Evolutionary conservation across 345 rosid species (phyloP), one percentile per base, ranked within the genome.

Genomic region (Corymbia maculata): DNA sequence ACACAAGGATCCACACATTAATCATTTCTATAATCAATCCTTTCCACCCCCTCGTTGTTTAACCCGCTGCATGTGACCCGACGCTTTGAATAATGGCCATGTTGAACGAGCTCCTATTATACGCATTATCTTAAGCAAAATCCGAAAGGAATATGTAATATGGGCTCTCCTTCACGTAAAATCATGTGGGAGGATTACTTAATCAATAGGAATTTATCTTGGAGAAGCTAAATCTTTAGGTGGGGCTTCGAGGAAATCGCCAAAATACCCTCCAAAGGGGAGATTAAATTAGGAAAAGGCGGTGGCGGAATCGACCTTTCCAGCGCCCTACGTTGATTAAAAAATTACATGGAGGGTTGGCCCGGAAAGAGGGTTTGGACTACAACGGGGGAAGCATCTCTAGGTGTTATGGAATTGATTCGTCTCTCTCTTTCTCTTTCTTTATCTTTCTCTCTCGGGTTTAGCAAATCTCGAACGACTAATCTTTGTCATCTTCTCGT

Each of bases 401-500:
- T 91, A 92, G 94, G 93, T 90, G 88, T 89, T 90, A 90, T 89
- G 53, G 55, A 49, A 79, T 87, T 86, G 90, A 88, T 80, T 86
- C 59, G 89, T 87, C 6, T 49, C 68, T 61, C 28, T 61, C 14
- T 59, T 47, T 88, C 87, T 92, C 86, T 26, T 87, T 55, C 61
- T 22, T 22, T 55, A 26, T 55, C 61, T 55, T 22, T 55, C 51
- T 88, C 88, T 92, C 86, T 26, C 88, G 64, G 94, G 93, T 75
- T 92, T 91, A 89, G 26, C 51, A 89, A 89, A 90, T 91, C 91
- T 94, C 88, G 86, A 88, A 88, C 75, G 55, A 44, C 85, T 87
- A 89, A 88, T 87, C 82, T 90, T 93, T 93, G 93, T 92, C 95
- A 90, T 93, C 92, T 94, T 92, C 90, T 92, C 87, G 94, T 88